Evolutionary conservation across 495 filamentous ascomycete species (phyloP).

Genomic region (Staphylotrichum longicolle): DNA sequence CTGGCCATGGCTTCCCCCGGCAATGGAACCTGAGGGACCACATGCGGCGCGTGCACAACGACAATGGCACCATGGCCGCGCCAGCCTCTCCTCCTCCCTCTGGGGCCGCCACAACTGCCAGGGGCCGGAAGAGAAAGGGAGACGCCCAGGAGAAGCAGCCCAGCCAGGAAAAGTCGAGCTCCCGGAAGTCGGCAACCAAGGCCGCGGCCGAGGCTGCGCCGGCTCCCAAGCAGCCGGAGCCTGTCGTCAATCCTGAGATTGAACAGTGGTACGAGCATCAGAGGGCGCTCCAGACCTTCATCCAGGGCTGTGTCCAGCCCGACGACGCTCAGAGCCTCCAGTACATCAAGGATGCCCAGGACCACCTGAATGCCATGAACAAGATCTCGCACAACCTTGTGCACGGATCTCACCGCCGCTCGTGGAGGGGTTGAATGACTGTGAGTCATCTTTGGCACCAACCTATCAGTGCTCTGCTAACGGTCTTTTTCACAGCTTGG

Average conservation of each 20-base stretch:
- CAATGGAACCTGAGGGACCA: slow-evolving; percentile 94
- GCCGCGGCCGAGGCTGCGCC: slow-evolving; percentile 25
- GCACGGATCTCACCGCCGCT: slow-evolving; percentile 28
- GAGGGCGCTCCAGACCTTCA: slow-evolving; percentile 43
- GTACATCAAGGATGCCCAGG: slow-evolving; percentile 44
- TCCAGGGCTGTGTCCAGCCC: slow-evolving; percentile 45
- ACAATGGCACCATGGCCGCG: slow-evolving; percentile 49
- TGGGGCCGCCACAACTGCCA: slow-evolving; percentile 32
- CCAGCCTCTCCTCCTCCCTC: slow-evolving; percentile 39
- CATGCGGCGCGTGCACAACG: slow-evolving; percentile 90
- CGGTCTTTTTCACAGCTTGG: not conserved
- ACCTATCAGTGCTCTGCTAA: not conserved
- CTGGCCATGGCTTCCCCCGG: slow-evolving; percentile 83
- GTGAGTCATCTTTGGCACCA: slow-evolving; percentile 2
- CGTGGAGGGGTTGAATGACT: slow-evolving; percentile 31
- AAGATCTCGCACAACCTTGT: slow-evolving; percentile 36
- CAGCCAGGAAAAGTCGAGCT: slow-evolving; percentile 37
- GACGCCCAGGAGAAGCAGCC: slow-evolving; percentile 40
- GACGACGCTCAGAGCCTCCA: slow-evolving; percentile 46
- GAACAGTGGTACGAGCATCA: slow-evolving; percentile 51
- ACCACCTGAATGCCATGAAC: slow-evolving; percentile 45
- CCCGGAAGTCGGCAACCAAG: slow-evolving; percentile 41
- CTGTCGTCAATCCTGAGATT: slow-evolving; percentile 35
- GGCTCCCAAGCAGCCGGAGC: slow-evolving; percentile 33
- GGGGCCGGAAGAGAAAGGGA: slow-evolving; percentile 52